Evolutionary conservation across 768 basidiomycete genomes (phyloP).

Genomic region (Aureoboletus auriporus): DNA sequence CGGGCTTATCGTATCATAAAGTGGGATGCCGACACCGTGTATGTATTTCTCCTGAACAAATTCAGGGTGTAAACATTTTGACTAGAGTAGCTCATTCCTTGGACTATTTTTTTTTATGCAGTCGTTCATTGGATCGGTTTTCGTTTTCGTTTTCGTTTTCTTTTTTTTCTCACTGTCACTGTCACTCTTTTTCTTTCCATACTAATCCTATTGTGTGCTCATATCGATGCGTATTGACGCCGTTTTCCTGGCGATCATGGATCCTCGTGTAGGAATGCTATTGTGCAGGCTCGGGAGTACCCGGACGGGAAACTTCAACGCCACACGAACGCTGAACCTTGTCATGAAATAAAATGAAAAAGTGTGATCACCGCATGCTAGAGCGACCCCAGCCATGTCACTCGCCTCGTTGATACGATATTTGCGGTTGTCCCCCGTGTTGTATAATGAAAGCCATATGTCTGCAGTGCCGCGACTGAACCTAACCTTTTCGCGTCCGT

Average conservation of each 20-base stretch:
- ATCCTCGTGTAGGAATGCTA: slow-evolving; percentile 10
- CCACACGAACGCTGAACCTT: slow-evolving; percentile 23
- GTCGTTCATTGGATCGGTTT: slow-evolving; percentile 4
- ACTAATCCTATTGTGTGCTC: slow-evolving; percentile 7
- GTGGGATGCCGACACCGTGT: neutral
- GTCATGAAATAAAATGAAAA: slow-evolving; percentile 11
- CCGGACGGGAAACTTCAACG: slow-evolving; percentile 19
- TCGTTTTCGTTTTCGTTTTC: neutral
- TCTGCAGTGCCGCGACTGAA: slow-evolving; percentile 14
- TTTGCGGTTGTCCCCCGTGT: slow-evolving; percentile 5
- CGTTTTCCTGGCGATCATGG: slow-evolving; percentile 3
- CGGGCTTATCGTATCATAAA: neutral
- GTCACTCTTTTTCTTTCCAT: slow-evolving; percentile 11
- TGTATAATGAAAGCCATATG: slow-evolving; percentile 14
- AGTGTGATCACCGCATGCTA: slow-evolving; percentile 15
- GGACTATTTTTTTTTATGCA: slow-evolving; percentile 7
- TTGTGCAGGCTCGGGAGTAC: slow-evolving; percentile 8
- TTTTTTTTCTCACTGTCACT: neutral
- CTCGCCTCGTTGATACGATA: slow-evolving; percentile 5
- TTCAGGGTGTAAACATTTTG: slow-evolving; percentile 20
- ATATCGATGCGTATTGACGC: slow-evolving; percentile 1
- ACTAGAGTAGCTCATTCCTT: slow-evolving; percentile 4
- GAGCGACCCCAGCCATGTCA: slow-evolving; percentile 5
- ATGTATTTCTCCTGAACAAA: slow-evolving; percentile 18
- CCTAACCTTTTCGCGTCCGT: slow-evolving; percentile 21